Base-by-base conservation (phyloP, 2,329 filamentous ascomycete species). In the Boeremia exigua region DNA sequence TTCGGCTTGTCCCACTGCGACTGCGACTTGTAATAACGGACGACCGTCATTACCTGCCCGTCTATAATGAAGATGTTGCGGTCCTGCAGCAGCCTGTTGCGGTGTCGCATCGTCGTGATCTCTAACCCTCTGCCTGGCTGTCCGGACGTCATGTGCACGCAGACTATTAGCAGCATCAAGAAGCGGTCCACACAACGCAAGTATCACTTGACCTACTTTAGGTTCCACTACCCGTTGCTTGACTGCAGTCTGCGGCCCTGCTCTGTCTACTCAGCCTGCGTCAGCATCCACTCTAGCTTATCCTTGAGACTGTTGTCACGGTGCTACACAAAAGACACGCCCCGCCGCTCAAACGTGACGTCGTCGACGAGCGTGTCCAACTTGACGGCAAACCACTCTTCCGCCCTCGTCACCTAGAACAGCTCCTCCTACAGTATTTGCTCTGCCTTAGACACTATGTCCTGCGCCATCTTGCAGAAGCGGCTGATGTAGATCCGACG, bases 21-120 rank as follows among this genome's bases (percentile, higher is more conserved):
- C 51, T 63, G 47, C 17, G 44, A 64, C 61, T 70, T 70, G 37
- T 68, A 19, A 55, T 68, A 68, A 23, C 49, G 33, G 15, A 60
- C 56, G 0, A 70, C 58, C 3, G 52, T 54, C 12, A 68, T n/a
- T n/a, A n/a, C n/a, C n/a, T n/a, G n/a, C n/a, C n/a, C n/a, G n/a
- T n/a, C n/a, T n/a, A n/a, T n/a, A n/a, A n/a, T n/a, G n/a, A n/a
- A n/a, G n/a, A n/a, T n/a, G n/a, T n/a, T n/a, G n/a, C n/a, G n/a
- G n/a, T n/a, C n/a, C n/a, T n/a, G n/a, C n/a, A n/a, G n/a, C n/a
- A n/a, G n/a, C n/a, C n/a, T n/a, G n/a, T n/a, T n/a, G n/a, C n/a
- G n/a, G n/a, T n/a, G n/a, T n/a, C n/a, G n/a, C n/a, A n/a, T n/a
- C n/a, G n/a, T n/a, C n/a, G n/a, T n/a, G n/a, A n/a, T n/a, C n/a